A percentile compares a stretch with the other conserved stretches of the same genome.
Evolutionary conservation across 352 stramenopile species (phyloP).

Genomic region (Hyaloperonospora brassicae): DNA sequence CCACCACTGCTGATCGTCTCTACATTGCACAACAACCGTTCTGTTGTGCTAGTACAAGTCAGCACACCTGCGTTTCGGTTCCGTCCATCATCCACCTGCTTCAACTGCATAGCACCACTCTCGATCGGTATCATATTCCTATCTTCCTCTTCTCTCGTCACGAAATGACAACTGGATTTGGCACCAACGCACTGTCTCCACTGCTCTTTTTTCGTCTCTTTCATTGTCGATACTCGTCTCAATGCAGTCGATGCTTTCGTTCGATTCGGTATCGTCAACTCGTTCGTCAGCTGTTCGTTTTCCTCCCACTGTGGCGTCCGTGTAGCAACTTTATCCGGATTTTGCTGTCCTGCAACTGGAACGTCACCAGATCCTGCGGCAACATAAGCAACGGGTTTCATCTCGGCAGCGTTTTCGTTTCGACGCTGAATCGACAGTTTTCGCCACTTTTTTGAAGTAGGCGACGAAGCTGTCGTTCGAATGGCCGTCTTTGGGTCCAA

Average conservation of each 20-base stretch:
- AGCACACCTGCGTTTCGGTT: background rate
- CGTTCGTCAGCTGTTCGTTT: background rate
- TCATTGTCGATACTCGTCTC: conserved; percentile 5
- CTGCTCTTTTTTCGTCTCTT: conserved; percentile 1
- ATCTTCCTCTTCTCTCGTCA: background rate
- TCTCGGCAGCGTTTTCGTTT: background rate
- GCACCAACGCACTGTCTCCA: too few relatives aligned
- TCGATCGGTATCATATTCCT: background rate
- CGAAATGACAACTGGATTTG: too few relatives aligned
- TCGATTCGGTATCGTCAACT: background rate
- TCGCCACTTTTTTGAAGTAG: too few relatives aligned
- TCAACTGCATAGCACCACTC: background rate
- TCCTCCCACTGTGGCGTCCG: background rate
- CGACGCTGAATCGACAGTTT: too few relatives aligned
- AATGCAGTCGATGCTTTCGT: background rate
- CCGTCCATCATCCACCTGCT: background rate
- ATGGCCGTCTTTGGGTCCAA: background rate
- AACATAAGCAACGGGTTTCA: background rate
- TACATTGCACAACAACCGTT: conserved; percentile 2
- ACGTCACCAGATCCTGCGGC: background rate
- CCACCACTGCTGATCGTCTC: background rate
- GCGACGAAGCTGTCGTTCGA: too few relatives aligned
- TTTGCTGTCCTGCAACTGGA: background rate
- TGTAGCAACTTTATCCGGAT: conserved; percentile 5
- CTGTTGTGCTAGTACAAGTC: background rate